phyloP scores from a whole-genome alignment of 1,284 basidiomycete genomes.

The Fomitiporia mediterranea region DNA sequence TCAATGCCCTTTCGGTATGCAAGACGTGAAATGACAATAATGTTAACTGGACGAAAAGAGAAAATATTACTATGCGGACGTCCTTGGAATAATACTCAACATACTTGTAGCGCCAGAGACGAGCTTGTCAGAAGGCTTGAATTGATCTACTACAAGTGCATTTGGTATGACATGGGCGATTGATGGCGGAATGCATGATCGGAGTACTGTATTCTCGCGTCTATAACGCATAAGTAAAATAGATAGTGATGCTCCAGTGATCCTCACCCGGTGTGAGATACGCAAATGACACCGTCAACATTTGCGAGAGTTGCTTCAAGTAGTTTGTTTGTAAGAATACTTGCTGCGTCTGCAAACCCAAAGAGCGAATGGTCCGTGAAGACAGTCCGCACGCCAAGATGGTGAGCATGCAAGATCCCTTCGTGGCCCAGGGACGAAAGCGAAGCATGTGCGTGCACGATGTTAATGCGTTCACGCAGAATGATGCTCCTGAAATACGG shows the following conservation, averaged over 20 bases:
- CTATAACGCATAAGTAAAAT: conserved; percentile 34
- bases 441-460: conserved; percentile 92
- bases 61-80: neutral
- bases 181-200: conserved; percentile 64
- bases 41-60: conserved; percentile 60
- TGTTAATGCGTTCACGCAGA: conserved; percentile 79
- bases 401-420: conserved; percentile 83
- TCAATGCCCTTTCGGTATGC: conserved; percentile 98
- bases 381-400: conserved; percentile 80
- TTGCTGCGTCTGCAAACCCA: conserved; percentile 93
- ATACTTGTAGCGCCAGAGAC: conserved; percentile 55
- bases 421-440: conserved; percentile 91
- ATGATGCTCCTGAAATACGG: conserved; percentile 90
- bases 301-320: conserved; percentile 83
- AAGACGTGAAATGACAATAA: conserved; percentile 92
- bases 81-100: conserved; percentile 23
- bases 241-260: neutral
- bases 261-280: conserved; percentile 89
- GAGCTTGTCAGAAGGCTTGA: conserved; percentile 52
- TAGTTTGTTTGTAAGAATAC: conserved; percentile 96
- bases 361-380: conserved; percentile 98
- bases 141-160: conserved; percentile 85
- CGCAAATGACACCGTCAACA: conserved; percentile 92
- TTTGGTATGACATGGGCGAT: conserved; percentile 93
- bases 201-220: conserved; percentile 91